A percentile compares a stretch with the other conserved stretches of the same genome.
Evolutionary conservation across 768 basidiomycete species (phyloP).

Genomic region (Mycena rosella): DNA sequence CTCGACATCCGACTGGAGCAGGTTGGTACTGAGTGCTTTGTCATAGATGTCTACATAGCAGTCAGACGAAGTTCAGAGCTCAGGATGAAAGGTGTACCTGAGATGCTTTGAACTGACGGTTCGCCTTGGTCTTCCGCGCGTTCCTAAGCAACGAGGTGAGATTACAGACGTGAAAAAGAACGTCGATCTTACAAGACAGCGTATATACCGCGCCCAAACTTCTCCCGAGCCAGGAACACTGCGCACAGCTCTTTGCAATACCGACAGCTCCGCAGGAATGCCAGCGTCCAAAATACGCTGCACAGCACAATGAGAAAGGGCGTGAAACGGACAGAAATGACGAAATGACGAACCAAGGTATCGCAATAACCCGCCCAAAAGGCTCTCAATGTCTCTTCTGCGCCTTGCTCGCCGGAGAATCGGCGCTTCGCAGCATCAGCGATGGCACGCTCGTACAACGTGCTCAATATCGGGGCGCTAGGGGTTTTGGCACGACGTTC

Average conservation of each 20-base stretch:
- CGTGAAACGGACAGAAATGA: constrained; percentile 3
- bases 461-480: constrained; percentile 66
- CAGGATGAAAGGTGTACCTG: constrained; percentile 20
- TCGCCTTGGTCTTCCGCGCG: constrained; percentile 51
- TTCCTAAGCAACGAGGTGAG: constrained; percentile 51
- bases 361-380: constrained; percentile 86
- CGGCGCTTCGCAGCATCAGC: constrained; percentile 74
- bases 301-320: constrained; percentile 9
- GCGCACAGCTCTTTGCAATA: constrained; percentile 70
- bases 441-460: constrained; percentile 81
- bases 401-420: constrained; percentile 65
- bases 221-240: constrained; percentile 85
- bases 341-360: constrained; percentile 77
- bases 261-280: constrained; percentile 54
- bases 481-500: constrained; percentile 74
- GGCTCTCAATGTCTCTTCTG: constrained; percentile 68
- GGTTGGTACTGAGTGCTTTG: constrained; percentile 65
- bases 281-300: constrained; percentile 64
- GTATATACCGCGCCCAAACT: constrained; percentile 83
- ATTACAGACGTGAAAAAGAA: constrained; percentile 8
- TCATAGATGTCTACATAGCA: constrained; percentile 64
- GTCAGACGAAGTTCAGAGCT: constrained; percentile 8
- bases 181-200: constrained; percentile 66
- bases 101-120: constrained; percentile 37
- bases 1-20: constrained; percentile 71